A percentile compares a stretch with the other conserved stretches of the same genome.
These are phyloP conservation scores for Aristolochia fimbriata DNA, from an alignment of 164 flowering plant genomes.

Conservation along the genomic window DNA sequence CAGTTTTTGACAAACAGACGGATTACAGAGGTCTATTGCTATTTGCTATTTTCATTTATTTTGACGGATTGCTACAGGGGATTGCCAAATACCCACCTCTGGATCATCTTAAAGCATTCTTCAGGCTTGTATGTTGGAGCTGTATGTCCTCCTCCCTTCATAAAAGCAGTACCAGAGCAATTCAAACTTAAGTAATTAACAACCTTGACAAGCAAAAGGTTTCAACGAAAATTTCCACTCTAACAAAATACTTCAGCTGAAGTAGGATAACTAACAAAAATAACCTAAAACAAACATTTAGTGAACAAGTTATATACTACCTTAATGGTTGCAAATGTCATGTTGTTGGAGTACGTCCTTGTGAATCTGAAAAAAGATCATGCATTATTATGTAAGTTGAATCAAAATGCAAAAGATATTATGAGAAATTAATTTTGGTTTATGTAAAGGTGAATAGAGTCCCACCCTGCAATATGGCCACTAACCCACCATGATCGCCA, in stretches of 20 bases:
- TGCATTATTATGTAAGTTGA: neutral
- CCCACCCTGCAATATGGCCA: conserved; percentile 52
- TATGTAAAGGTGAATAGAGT: neutral
- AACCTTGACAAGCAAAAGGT: no score
- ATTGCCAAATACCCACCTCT: conserved; percentile 10
- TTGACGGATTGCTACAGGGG: conserved; percentile 1
- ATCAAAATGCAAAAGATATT: neutral
- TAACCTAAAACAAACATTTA: neutral
- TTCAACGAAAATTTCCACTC: no score
- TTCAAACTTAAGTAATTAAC: no score
- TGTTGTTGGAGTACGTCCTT: conserved; percentile 28
- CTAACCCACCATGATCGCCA: conserved; percentile 49
- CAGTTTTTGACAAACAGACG: no score
- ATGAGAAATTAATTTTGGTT: neutral
- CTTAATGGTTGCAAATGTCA: conserved; percentile 56
- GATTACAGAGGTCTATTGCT: no score
- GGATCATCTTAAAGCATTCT: conserved; percentile 11
- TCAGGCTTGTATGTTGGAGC: conserved; percentile 13
- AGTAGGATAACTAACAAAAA: no score
- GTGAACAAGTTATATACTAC: conserved; percentile 12
- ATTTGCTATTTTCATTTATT: no score
- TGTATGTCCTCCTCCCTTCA: conserved; percentile 17
- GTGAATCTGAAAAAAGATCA: conserved; percentile 24
- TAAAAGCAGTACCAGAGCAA: neutral
- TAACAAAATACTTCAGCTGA: neutral